Evolutionary conservation across 306 rosid species (phyloP), one percentile per base, ranked within the genome.

Genomic region (Luffa acutangula): DNA sequence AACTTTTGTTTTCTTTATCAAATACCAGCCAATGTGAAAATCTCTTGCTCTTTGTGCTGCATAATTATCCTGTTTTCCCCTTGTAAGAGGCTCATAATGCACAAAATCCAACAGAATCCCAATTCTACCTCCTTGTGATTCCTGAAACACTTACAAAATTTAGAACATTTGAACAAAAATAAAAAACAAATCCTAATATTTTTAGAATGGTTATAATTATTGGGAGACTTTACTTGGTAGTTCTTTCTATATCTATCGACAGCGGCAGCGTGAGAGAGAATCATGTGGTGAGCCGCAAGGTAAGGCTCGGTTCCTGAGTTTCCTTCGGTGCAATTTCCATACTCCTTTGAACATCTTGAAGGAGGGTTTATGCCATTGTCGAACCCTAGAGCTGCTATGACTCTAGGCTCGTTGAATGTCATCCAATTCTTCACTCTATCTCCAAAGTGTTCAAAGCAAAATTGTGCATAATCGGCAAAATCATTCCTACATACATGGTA

Each of bases 31-130:
- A 52, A 93, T 33, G 45, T 93, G 98, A 74, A 93, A 93, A 84
- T 93, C 98, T 80, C 92, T 91, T 10, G 98, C 98, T 88, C 98
- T 88, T 62, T 93, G 98, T 77, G 98, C 98, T 53, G 98, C 98
- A 72, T 82, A 85, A 78, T 83, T 87, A 62, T 93, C 98, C 11
- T 95, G 92, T 83, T 88, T 89, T 72, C 90, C 86, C 82, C 93
- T 82, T 20, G 98, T 90, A 75, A 91, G 98, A 83, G 92, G 92
- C 77, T 93, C 98, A 70, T 90, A 91, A 92, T 97, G 87, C 20
- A 86, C 92, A 80, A 93, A 93, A 80, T 93, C 98, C 88, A 91
- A 81, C 12, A 91, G 88, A 77, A 91, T 93, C 4, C 98, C 97
- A 82, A 91, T 88, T 79, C 86, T 86, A 49, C 97, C 98, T 72